Percentiles rank a stretch among this genome's conserved stretches.
Conservation (phyloP, 306 rosid genomes). For the Arachis hypogaea region DNA sequence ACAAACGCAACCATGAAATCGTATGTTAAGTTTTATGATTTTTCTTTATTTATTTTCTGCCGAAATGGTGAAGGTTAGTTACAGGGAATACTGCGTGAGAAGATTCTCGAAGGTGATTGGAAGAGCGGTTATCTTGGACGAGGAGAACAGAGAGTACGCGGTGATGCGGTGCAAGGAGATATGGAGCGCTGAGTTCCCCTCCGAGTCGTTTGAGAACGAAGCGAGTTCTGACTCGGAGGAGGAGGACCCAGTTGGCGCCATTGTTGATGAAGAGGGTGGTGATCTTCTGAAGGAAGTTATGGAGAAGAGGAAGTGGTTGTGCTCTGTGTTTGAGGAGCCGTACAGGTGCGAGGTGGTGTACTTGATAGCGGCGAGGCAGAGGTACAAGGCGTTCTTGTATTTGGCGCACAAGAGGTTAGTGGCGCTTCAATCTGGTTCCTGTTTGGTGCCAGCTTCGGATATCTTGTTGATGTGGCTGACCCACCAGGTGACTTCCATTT, state of each 20-base stretch:
- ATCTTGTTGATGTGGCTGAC: constrained; percentile 79
- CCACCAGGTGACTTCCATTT: constrained; percentile 70
- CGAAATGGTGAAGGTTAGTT: constrained; percentile 50
- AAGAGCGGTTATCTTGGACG: constrained; percentile 66
- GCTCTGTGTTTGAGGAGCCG: constrained; percentile 57
- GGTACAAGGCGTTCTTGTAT: constrained; percentile 74
- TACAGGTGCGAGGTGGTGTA: constrained; percentile 73
- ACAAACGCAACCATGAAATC: too few species aligned
- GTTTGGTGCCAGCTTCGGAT: constrained; percentile 80
- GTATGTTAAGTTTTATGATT: background rate
- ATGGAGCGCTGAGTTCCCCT: constrained; percentile 68
- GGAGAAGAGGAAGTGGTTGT: constrained; percentile 50
- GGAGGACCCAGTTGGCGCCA: background rate
- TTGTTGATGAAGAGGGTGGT: constrained; percentile 36
- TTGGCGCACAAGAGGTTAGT: constrained; percentile 52
- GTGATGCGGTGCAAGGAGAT: constrained; percentile 65
- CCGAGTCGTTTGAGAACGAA: constrained; percentile 79
- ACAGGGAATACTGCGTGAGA: constrained; percentile 67
- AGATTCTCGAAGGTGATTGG: constrained; percentile 74
- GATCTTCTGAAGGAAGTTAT: constrained; percentile 55
- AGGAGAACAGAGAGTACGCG: constrained; percentile 90
- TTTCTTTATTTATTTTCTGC: background rate
- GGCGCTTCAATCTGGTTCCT: constrained; percentile 42
- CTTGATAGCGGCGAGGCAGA: constrained; percentile 74
- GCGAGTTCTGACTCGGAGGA: constrained; percentile 42